Percentiles rank a stretch among this genome's conserved stretches.
Evolutionary conservation across 768 basidiomycete species (phyloP).

Genomic region (Naganishia onofrii): DNA sequence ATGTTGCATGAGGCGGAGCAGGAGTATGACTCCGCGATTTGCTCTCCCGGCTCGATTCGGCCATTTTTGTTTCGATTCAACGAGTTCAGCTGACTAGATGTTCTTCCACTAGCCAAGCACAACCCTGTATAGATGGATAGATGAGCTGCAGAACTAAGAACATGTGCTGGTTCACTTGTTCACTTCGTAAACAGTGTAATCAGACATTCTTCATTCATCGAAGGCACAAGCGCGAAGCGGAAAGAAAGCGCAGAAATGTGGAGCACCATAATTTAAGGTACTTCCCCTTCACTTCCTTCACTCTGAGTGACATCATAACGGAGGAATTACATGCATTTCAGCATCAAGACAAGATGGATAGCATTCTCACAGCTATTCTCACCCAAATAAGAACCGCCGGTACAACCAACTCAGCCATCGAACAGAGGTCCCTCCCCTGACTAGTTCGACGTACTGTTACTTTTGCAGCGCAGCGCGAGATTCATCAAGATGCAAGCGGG

Average conservation of each 20-base stretch:
- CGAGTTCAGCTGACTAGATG: neutral
- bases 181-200: neutral
- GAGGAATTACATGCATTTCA: no score
- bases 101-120: no score
- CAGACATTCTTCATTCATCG: neutral
- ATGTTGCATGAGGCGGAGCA: neutral
- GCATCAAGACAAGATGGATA: no score
- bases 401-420: no score
- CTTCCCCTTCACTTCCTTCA: neutral
- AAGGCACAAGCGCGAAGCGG: neutral
- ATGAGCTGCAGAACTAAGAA: neutral
- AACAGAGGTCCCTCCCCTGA: no score
- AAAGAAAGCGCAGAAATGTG: neutral
- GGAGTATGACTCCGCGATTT: conserved; percentile 20
- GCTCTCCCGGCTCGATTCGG: neutral
- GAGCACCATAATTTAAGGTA: neutral
- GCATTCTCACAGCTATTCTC: no score
- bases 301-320: conserved; percentile 1
- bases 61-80: neutral
- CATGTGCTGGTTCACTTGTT: neutral
- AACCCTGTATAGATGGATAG: neutral
- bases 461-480: no score
- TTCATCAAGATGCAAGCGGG: conserved; percentile 19
- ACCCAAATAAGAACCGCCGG: neutral
- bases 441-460: no score